Base-by-base conservation (phyloP, 2,329 filamentous ascomycete genomes). In the Penicillium sp. region DNA sequence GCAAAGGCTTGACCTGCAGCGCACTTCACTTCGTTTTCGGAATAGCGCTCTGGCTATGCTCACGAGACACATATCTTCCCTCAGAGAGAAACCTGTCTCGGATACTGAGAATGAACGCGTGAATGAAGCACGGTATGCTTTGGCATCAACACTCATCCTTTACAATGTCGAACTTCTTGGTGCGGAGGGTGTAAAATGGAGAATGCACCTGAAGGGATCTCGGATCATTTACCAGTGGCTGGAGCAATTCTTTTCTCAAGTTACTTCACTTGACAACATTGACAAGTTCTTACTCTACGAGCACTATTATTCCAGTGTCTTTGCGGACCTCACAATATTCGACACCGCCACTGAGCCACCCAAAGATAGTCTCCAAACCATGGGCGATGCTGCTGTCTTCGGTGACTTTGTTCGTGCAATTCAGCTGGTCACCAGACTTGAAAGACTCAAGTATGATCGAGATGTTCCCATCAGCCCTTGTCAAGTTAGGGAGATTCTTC, bases 251-350 rank as follows among this genome's bases (percentile, higher is more conserved):
- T 45, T 48, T 36, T 16, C 51, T 42, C 16, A 48, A 33, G 34
- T 33, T 31, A n/a, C 36, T 11, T 16, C 45, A 24, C 14, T 39
- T 9, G 37, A 48, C 34, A 34, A 44, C 21, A 45, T 48, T 19
- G 53, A 55, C 18, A 43, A 37, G n/a, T 55, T 55, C 21, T 36
- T 55, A 19, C 29, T 64, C 48, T 65, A 67, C 37, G 64, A 69
- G 52, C 63, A 66, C n/a, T 69, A 67, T 37, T 65, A 61, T 16
- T 57, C 63, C 6, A 61, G 60, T 29, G 64, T 67, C 4, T 67
- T 69, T 51, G 64, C 61, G 9, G 60, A 63, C 1, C 56, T 67
- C 6, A 69, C 62, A 2, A 65, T 58, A 13, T 67, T 69, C 21
- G 58, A 63, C 33, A 43, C 51, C 2, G 40, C 52, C 2, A 51